Conservation (phyloP, 306 rosid species). For the Echinosophora koreensis region DNA sequence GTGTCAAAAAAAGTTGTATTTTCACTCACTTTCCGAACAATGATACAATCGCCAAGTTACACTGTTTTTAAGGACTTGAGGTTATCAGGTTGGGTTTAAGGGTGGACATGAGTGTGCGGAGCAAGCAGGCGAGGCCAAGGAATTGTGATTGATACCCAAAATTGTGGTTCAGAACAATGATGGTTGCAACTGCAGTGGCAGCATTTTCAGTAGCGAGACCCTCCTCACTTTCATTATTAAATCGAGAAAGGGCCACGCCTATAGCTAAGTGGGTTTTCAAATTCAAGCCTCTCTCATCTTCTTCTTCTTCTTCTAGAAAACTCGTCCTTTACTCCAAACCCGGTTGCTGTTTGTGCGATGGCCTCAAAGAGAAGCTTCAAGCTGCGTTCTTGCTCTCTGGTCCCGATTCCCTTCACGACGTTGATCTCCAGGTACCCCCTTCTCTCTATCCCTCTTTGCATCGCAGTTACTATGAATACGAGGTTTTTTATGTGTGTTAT, state of each 20-base stretch:
- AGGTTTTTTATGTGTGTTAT: slow-evolving; percentile 27
- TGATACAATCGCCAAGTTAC: no score
- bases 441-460: not conserved
- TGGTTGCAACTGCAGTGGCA: slow-evolving; percentile 50
- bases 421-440: slow-evolving; percentile 62
- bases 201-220: slow-evolving; percentile 54
- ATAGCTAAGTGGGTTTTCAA: slow-evolving; percentile 41
- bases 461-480: not conserved
- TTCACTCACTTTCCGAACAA: no score
- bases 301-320: slow-evolving; percentile 58
- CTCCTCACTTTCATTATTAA: slow-evolving; percentile 43
- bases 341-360: slow-evolving; percentile 97
- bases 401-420: slow-evolving; percentile 76
- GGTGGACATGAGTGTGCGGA: no score
- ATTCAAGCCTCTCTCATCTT: slow-evolving; percentile 52
- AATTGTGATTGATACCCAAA: not conserved
- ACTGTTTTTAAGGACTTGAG: no score
- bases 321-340: slow-evolving; percentile 92
- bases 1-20: no score
- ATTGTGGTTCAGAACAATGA: slow-evolving; percentile 43
- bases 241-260: slow-evolving; percentile 40
- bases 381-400: slow-evolving; percentile 72
- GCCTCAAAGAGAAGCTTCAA: slow-evolving; percentile 95
- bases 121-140: no score
- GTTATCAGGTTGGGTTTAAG: no score